Evolutionary conservation across 768 basidiomycete species (phyloP).

Genomic region (Terana coerulea): DNA sequence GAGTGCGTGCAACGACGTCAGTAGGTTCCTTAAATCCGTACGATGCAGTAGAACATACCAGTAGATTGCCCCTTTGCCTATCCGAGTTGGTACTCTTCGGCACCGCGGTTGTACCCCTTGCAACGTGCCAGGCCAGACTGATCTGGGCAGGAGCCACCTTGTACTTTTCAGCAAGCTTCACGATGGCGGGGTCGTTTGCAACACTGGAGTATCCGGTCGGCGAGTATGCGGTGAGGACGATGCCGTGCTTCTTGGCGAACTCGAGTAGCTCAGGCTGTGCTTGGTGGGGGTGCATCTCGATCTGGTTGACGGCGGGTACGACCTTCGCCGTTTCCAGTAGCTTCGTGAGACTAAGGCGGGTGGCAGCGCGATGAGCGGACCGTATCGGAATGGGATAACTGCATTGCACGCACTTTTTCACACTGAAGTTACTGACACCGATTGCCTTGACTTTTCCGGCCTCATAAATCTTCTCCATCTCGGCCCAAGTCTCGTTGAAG

Average conservation of each 20-base stretch:
- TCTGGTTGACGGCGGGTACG: constrained; percentile 45
- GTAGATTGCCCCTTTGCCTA: constrained; percentile 48
- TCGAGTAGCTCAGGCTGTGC: constrained; percentile 44
- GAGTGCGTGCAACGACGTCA: not conserved
- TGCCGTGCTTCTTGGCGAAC: constrained; percentile 46
- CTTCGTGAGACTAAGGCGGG: not conserved
- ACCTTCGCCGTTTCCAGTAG: constrained; percentile 36
- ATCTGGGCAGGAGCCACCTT: constrained; percentile 43
- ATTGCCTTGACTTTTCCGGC: constrained; percentile 45
- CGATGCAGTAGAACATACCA: constrained; percentile 28
- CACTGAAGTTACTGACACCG: constrained; percentile 59
- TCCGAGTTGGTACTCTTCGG: constrained; percentile 45
- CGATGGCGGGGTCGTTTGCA: constrained; percentile 42
- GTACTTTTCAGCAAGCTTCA: constrained; percentile 44
- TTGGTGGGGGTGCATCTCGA: constrained; percentile 46
- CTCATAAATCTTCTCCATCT: constrained; percentile 46
- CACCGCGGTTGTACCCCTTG: constrained; percentile 39
- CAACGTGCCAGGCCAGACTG: constrained; percentile 49
- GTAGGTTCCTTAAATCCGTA: too few species aligned
- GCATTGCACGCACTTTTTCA: constrained; percentile 28
- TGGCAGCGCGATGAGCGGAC: constrained; percentile 23
- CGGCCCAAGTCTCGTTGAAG: constrained; percentile 44
- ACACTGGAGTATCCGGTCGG: constrained; percentile 39
- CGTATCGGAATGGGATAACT: not conserved
- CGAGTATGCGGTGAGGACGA: constrained; percentile 47